Conservation (phyloP, 2,329 filamentous ascomycete genomes). For the Fusarium buharicum region DNA sequence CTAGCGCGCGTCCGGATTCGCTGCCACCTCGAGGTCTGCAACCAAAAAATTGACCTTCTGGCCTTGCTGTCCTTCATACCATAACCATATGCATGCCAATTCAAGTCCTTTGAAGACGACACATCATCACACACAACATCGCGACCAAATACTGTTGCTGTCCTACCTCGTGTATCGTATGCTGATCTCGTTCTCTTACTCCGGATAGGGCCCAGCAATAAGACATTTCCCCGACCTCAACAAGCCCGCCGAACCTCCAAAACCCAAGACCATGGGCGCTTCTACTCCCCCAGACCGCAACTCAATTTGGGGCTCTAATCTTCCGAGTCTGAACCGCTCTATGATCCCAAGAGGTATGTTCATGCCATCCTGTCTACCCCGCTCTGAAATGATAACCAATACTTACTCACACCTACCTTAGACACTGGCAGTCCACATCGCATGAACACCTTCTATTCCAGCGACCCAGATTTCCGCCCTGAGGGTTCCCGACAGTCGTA, state of each 20-base stretch:
- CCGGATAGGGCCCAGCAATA: conserved; percentile 48
- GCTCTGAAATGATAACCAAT: neutral
- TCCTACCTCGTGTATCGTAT: conserved; percentile 8
- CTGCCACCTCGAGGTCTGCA: conserved; percentile 41
- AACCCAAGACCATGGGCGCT: conserved; percentile 52
- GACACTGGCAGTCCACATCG: conserved; percentile 65
- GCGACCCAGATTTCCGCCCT: conserved; percentile 59
- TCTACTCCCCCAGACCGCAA: conserved; percentile 51
- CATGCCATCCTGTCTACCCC: neutral
- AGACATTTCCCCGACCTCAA: conserved; percentile 53
- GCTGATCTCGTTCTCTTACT: conserved; percentile 35
- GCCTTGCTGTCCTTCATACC: conserved; percentile 21
- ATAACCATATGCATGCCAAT: conserved; percentile 29
- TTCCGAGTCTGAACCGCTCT: conserved; percentile 51
- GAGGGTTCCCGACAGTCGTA: conserved; percentile 53
- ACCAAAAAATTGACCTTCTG: conserved; percentile 31
- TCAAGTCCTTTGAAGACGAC: conserved; percentile 31
- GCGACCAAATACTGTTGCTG: conserved; percentile 34
- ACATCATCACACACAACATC: conserved; percentile 34
- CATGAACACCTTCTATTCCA: conserved; percentile 74
- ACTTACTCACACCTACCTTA: conserved; percentile 34
- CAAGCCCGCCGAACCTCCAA: conserved; percentile 49
- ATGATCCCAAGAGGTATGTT: conserved; percentile 61
- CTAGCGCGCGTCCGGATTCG: conserved; percentile 47
- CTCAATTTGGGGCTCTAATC: conserved; percentile 48